Conservation (phyloP, 495 filamentous ascomycete species). For the Neurospora sp. region DNA sequence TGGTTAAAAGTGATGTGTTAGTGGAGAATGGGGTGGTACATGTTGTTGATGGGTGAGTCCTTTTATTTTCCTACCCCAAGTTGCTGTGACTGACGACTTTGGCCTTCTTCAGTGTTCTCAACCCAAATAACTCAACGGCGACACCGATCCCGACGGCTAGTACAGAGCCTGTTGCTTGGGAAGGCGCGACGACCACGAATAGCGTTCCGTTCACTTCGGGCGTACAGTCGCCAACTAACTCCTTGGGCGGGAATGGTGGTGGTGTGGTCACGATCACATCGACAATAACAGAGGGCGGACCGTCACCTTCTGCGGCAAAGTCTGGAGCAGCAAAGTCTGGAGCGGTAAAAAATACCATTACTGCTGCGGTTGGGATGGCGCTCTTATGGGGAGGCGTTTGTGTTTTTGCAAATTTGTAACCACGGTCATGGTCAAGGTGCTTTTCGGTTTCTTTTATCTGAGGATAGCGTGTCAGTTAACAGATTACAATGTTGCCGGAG, state of each 20-base stretch:
- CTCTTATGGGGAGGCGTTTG: neutral
- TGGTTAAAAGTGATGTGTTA: slow-evolving; percentile 37
- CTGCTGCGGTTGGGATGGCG: neutral
- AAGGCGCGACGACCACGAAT: slow-evolving; percentile 32
- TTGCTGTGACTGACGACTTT: neutral
- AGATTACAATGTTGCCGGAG: neutral
- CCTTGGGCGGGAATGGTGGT: neutral
- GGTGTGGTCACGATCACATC: neutral
- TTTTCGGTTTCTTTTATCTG: neutral
- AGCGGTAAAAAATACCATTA: neutral
- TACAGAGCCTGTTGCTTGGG: slow-evolving; percentile 40
- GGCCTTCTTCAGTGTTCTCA: slow-evolving; percentile 12
- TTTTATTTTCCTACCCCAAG: neutral
- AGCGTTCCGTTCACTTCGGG: slow-evolving; percentile 38
- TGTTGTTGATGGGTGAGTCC: slow-evolving; percentile 35
- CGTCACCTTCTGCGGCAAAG: neutral
- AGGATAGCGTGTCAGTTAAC: neutral
- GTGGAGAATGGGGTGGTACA: slow-evolving; percentile 44
- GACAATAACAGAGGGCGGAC: neutral
- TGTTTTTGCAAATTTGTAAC: neutral
- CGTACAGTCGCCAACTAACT: slow-evolving; percentile 19
- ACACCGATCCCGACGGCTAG: slow-evolving; percentile 29
- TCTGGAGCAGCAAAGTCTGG: neutral
- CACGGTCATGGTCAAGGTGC: neutral
- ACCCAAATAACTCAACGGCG: slow-evolving; percentile 20